phyloP scores from a whole-genome alignment of 148 eudicot genomes.

The Chenopodium quinoa region DNA sequence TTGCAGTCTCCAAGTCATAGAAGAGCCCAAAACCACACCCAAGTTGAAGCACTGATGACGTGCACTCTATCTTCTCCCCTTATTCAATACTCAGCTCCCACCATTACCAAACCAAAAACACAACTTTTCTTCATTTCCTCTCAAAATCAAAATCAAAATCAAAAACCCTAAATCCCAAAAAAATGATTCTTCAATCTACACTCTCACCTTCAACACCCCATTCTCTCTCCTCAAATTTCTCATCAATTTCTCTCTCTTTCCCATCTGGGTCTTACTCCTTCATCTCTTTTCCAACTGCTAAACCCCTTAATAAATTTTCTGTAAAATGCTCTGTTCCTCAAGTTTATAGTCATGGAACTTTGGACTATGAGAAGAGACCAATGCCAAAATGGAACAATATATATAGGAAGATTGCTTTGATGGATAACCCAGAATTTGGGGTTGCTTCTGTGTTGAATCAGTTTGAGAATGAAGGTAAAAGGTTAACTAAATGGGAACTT shows the following conservation, averaged over 20 bases:
- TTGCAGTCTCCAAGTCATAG: too few species aligned
- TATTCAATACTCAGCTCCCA: neutral
- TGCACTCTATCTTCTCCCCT: conserved; percentile 18
- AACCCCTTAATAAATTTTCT: conserved; percentile 2
- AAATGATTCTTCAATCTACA: conserved; percentile 59
- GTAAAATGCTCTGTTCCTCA: conserved; percentile 40
- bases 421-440: conserved; percentile 43
- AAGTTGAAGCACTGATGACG: neutral
- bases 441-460: conserved; percentile 51
- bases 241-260: conserved; percentile 34
- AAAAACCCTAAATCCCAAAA: conserved; percentile 33
- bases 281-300: conserved; percentile 17
- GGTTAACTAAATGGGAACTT: conserved; percentile 77
- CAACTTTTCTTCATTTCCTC: neutral
- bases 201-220: conserved; percentile 31
- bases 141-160: neutral
- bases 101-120: neutral
- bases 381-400: conserved; percentile 45
- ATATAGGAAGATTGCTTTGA: conserved; percentile 49
- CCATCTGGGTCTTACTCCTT: conserved; percentile 46
- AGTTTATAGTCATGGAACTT: conserved; percentile 33
- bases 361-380: conserved; percentile 45
- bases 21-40: neutral
- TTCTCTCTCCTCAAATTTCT: conserved; percentile 21
- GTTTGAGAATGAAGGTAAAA: conserved; percentile 61